A percentile compares a stretch with the other conserved stretches of the same genome.
These are phyloP conservation scores for Phytophthora tubulina DNA, from an alignment of 352 stramenopile genomes.

Conservation along the genomic window DNA sequence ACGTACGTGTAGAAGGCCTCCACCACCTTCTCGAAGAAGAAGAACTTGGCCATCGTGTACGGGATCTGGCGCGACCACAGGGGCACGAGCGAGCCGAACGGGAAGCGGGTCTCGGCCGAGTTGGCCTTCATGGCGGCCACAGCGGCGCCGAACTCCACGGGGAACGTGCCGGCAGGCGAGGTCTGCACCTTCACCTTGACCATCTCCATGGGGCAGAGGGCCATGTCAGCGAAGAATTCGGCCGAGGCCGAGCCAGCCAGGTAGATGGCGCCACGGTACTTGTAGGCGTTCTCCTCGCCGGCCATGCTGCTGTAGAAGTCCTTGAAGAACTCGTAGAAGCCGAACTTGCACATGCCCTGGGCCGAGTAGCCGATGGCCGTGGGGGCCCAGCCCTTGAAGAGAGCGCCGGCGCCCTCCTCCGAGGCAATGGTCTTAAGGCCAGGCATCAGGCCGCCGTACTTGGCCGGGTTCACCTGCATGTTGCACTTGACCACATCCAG, in stretches of 20 bases:
- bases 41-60: slow-evolving; percentile 99
- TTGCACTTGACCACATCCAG: slow-evolving; percentile 96
- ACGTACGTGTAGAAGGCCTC: slow-evolving; percentile 91
- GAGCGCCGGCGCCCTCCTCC: slow-evolving; percentile 82
- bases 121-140: slow-evolving; percentile 91
- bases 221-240: slow-evolving; percentile 95
- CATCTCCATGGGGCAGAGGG: slow-evolving; percentile 96
- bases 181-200: slow-evolving; percentile 96
- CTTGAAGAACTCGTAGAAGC: slow-evolving; percentile 97
- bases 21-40: slow-evolving; percentile 95
- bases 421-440: slow-evolving; percentile 89
- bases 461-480: slow-evolving; percentile 93
- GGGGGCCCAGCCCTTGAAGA: slow-evolving; percentile 94
- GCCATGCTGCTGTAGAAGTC: slow-evolving; percentile 93
- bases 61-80: slow-evolving; percentile 95
- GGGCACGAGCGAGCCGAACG: slow-evolving; percentile 92
- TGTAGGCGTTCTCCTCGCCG: slow-evolving; percentile 93
- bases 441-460: slow-evolving; percentile 84
- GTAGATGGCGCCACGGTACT: slow-evolving; percentile 94
- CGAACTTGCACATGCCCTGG: slow-evolving; percentile 94
- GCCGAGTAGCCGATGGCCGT: slow-evolving; percentile 93
- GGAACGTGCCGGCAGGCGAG: slow-evolving; percentile 90
- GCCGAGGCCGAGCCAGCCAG: slow-evolving; percentile 93
- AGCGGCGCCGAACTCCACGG: slow-evolving; percentile 87
- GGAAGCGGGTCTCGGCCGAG: slow-evolving; percentile 90